Percentiles rank a stretch among this genome's conserved stretches.
These are phyloP conservation scores for Solanum tarijense DNA, from an alignment of 257 asterid genomes.

Conservation along the genomic window DNA sequence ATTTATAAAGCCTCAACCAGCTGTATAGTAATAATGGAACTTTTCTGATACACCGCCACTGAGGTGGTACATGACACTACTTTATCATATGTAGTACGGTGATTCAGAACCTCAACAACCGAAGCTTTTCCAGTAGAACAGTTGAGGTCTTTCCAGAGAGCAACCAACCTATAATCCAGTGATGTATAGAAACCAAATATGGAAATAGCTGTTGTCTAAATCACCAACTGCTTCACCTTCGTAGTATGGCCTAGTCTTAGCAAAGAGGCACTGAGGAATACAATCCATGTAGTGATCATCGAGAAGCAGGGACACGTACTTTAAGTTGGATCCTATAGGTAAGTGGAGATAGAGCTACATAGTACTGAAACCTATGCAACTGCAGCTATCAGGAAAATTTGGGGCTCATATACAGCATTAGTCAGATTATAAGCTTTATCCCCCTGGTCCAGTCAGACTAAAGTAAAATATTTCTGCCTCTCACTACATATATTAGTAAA, in stretches of 20 bases:
- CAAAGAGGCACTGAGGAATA: not conserved
- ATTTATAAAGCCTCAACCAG: not conserved
- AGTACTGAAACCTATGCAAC: not conserved
- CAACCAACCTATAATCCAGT: not conserved
- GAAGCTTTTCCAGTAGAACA: not conserved
- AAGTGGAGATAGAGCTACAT: not conserved
- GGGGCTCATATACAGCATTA: not conserved
- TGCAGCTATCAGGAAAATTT: not conserved
- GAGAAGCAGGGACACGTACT: not conserved
- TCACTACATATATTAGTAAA: not conserved
- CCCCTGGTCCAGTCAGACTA: not conserved
- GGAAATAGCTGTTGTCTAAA: not conserved
- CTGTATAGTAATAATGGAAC: not conserved
- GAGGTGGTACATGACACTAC: not conserved
- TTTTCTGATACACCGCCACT: not conserved
- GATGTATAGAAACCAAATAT: not conserved
- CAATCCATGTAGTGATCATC: not conserved
- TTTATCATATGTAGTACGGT: not conserved
- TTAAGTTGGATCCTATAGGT: not conserved
- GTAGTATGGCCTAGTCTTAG: not conserved
- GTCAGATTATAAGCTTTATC: not conserved
- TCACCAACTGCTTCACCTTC: not conserved
- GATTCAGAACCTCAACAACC: not conserved
- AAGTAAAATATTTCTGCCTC: not conserved
- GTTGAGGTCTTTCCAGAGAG: not conserved